Percentiles rank a stretch among this genome's conserved stretches.
These are phyloP conservation scores for Dothiorella sarmentorum DNA, from an alignment of 2,329 filamentous ascomycete species.

Conservation along the genomic window DNA sequence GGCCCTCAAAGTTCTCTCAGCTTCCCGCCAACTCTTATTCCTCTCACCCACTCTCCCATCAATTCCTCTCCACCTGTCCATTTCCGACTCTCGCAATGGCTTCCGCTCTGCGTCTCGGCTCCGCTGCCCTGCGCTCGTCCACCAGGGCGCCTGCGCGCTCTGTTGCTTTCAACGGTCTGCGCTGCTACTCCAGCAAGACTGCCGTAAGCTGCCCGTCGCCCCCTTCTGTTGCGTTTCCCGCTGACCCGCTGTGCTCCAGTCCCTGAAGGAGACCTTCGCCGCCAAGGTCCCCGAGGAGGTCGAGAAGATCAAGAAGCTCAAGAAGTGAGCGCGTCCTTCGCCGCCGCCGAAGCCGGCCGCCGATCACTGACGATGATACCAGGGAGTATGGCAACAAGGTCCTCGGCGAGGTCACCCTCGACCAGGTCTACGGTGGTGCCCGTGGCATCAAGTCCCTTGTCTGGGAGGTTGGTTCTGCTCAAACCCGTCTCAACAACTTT, in stretches of 20 bases:
- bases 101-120: constrained; percentile 75
- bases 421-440: constrained; percentile 99
- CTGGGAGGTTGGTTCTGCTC: constrained; percentile 66
- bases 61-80: constrained; percentile 36
- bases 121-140: constrained; percentile 76
- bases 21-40: constrained; percentile 23
- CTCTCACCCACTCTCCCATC: constrained; percentile 30
- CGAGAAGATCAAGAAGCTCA: constrained; percentile 98
- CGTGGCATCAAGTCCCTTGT: constrained; percentile 98
- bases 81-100: constrained; percentile 61
- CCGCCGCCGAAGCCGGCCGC: constrained; percentile 19
- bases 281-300: constrained; percentile 93
- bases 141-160: constrained; percentile 63
- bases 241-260: constrained; percentile 52
- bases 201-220: constrained; percentile 57
- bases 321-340: constrained; percentile 65
- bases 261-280: constrained; percentile 97
- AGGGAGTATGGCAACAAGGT: constrained; percentile 96
- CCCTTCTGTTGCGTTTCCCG: constrained; percentile 19
- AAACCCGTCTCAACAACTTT: neutral
- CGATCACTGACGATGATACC: constrained; percentile 30
- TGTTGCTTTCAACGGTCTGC: constrained; percentile 74
- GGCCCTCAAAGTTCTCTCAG: constrained; percentile 17
- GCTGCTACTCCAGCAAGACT: constrained; percentile 91
- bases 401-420: constrained; percentile 94